Evolutionary conservation across 2,329 filamentous ascomycete genomes (phyloP), one percentile per base, ranked within the genome.

Genomic region (Alternaria panax): DNA sequence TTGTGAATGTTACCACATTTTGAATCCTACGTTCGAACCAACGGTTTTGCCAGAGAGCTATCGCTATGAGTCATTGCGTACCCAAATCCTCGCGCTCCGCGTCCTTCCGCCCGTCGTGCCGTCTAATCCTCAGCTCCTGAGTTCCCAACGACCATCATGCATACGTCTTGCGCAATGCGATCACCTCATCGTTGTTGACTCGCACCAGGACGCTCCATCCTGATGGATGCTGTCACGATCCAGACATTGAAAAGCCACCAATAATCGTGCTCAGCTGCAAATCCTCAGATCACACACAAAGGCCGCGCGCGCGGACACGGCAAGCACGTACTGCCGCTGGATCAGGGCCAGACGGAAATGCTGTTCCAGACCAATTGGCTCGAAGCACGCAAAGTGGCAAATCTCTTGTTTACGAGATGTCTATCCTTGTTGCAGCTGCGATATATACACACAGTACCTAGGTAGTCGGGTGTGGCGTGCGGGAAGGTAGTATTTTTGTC

Each of bases 321-420:
- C 24, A 60, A 51, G 57, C 57, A 60, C 47, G 47, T 51, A 41
- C 52, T 56, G 24, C 57, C 57, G 57, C 34, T 45, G 25, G 12
- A 34, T 47, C 25, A 52, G 51, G 48, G 5, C 36, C 4, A 41
- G 48, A 40, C 32, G 45, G 25, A 2, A 51, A n/a, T 25, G n/a
- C 24, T 20, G 20, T 14, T 27, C 40, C 2, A 36, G 18, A 51
- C 52, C 52, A 52, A 48, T 48, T 56, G 47, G 52, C n/a, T 20
- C 25, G 32, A 45, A n/a, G 25, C 8, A 18, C 38, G 27, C 43
- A 32, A 11, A 40, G 24, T 41, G 32, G 20, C n/a, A 20, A 40
- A 51, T 38, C 3, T 51, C 32, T 18, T 0, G 24, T 25, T 25
- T 47, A 47, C 25, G 45, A 28, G 45, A 48, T 20, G 5, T 34